These are phyloP conservation scores for Cyclotella distinguenda DNA, from an alignment of 108 stramenopile genomes.

Conservation along the genomic window DNA sequence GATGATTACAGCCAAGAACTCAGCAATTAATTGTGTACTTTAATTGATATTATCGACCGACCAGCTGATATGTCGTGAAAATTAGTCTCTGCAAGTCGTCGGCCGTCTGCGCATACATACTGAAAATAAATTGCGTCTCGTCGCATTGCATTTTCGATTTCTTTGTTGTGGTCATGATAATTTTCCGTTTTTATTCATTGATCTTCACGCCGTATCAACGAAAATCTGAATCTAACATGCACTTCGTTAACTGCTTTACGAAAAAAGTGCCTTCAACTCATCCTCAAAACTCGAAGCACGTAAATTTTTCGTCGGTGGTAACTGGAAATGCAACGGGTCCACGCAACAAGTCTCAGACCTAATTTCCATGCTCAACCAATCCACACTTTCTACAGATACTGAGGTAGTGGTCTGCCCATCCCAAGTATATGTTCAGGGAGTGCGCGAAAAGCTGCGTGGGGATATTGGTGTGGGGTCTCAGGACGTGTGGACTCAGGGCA, in stretches of 20 bases:
- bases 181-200: no score
- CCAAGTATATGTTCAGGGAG: slow-evolving; percentile 86
- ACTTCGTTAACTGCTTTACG: background rate
- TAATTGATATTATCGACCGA: no score
- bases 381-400: slow-evolving; percentile 71
- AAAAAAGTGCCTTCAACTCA: slow-evolving; percentile 66
- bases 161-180: no score
- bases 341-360: slow-evolving; percentile 78
- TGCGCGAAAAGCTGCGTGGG: slow-evolving; percentile 72
- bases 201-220: no score
- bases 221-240: no score
- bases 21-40: no score
- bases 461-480: slow-evolving; percentile 93
- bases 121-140: no score
- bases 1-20: no score
- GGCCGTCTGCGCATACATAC: background rate
- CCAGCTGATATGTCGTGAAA: no score
- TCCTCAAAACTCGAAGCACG: slow-evolving; percentile 72
- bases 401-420: slow-evolving; percentile 98
- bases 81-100: background rate
- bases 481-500: slow-evolving; percentile 89
- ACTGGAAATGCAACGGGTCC: slow-evolving; percentile 99
- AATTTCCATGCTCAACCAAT: slow-evolving; percentile 89
- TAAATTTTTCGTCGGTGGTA: slow-evolving; percentile 98
- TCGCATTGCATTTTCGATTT: no score